These are phyloP conservation scores for Ophiostoma ips DNA, from an alignment of 2,329 filamentous ascomycete genomes.

Conservation along the genomic window DNA sequence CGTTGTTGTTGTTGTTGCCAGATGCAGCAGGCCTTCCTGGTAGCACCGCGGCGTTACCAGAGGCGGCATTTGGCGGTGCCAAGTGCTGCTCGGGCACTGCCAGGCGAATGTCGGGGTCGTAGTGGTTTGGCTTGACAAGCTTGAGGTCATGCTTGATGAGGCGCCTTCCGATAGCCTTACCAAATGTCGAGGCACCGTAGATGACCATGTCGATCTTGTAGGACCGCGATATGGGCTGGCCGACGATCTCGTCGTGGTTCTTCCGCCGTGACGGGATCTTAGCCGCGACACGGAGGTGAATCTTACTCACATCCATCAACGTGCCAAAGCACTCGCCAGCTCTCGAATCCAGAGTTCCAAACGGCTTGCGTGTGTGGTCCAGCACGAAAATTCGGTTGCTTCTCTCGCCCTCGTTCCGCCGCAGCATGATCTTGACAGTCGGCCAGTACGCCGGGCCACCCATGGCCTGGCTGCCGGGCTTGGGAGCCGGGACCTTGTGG, in stretches of 20 bases:
- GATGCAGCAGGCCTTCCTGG: neutral
- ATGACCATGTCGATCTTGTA: slow-evolving; percentile 60
- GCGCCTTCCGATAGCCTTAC: slow-evolving; percentile 50
- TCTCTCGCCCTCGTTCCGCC: slow-evolving; percentile 41
- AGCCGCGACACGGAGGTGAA: slow-evolving; percentile 56
- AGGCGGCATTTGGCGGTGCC: slow-evolving; percentile 14
- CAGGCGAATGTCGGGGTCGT: slow-evolving; percentile 55
- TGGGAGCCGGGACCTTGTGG: slow-evolving; percentile 53
- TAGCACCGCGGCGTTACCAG: neutral
- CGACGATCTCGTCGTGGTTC: slow-evolving; percentile 47
- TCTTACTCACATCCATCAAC: slow-evolving; percentile 52
- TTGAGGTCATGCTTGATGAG: slow-evolving; percentile 53
- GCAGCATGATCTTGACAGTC: slow-evolving; percentile 57
- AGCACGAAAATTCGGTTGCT: slow-evolving; percentile 56
- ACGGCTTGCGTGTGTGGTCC: slow-evolving; percentile 56
- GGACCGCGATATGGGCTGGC: slow-evolving; percentile 44
- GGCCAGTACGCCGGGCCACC: slow-evolving; percentile 52
- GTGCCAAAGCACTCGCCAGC: slow-evolving; percentile 55
- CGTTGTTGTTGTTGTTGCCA: neutral
- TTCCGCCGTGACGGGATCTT: slow-evolving; percentile 56
- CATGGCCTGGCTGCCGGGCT: slow-evolving; percentile 45
- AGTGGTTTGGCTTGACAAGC: slow-evolving; percentile 50
- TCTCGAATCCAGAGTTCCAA: slow-evolving; percentile 60
- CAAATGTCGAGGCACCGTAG: slow-evolving; percentile 60
- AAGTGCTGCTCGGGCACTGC: slow-evolving; percentile 47